Conservation (phyloP, 441 rosid species). For the Adansonia rubrostipa region DNA sequence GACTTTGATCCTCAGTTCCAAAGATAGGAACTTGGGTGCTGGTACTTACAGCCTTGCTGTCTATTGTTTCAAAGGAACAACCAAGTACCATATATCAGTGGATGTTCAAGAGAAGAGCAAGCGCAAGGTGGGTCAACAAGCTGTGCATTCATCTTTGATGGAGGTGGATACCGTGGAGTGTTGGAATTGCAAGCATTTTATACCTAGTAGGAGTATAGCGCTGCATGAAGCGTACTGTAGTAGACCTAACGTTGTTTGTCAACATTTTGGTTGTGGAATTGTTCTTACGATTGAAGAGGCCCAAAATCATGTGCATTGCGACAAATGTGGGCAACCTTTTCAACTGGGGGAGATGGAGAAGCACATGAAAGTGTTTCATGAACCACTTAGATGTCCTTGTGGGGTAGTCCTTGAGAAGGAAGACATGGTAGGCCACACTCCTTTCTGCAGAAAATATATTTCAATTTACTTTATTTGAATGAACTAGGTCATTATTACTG, state of each 20-base stretch:
- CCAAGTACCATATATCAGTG: constrained; percentile 58
- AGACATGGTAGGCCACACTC: constrained; percentile 61
- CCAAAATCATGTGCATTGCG: constrained; percentile 74
- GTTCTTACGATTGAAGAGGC: constrained; percentile 83
- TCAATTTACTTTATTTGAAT: neutral
- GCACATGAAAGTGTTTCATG: constrained; percentile 89
- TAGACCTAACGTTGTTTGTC: constrained; percentile 77
- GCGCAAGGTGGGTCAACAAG: constrained; percentile 59
- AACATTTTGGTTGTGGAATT: constrained; percentile 69
- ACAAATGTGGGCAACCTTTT: constrained; percentile 80
- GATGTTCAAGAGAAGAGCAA: constrained; percentile 52
- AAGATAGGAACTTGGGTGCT: constrained; percentile 60
- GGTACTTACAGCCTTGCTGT: constrained; percentile 80
- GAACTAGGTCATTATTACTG: neutral
- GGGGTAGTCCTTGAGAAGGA: constrained; percentile 86
- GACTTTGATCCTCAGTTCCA: constrained; percentile 68
- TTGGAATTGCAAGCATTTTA: constrained; percentile 76
- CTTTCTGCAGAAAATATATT: neutral
- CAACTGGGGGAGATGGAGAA: constrained; percentile 86
- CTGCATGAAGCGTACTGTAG: constrained; percentile 86
- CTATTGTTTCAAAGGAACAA: constrained; percentile 76
- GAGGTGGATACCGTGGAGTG: constrained; percentile 75
- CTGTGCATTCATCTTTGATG: constrained; percentile 59
- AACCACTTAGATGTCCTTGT: constrained; percentile 63
- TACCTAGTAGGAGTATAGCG: constrained; percentile 77